Conservation (phyloP, 129 eudicot species). For the Artemisia annua region DNA sequence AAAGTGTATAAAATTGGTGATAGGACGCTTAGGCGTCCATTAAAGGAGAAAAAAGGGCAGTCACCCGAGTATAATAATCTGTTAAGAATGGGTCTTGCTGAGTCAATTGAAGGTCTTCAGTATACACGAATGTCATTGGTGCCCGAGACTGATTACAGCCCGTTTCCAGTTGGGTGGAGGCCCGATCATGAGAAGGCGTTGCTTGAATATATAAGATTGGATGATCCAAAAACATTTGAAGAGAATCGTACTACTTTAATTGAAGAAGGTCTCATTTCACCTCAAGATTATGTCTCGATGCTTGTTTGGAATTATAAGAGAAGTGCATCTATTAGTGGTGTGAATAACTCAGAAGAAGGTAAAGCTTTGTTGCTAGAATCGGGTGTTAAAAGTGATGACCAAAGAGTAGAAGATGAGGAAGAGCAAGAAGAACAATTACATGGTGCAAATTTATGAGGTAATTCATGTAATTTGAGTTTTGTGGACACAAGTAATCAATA, state of each 20-base stretch:
- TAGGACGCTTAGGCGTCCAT: constrained; percentile 71
- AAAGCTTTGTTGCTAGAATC: constrained; percentile 38
- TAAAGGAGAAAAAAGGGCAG: constrained; percentile 70
- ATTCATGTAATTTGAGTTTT: constrained; percentile 21
- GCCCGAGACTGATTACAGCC: constrained; percentile 86
- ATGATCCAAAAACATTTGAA: constrained; percentile 63
- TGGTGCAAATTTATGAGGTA: constrained; percentile 36
- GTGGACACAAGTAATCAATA: constrained; percentile 20
- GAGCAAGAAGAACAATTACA: constrained; percentile 36
- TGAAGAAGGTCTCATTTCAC: constrained; percentile 71
- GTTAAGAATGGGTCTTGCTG: constrained; percentile 87
- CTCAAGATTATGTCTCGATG: constrained; percentile 84
- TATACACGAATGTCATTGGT: constrained; percentile 84
- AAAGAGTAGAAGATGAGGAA: constrained; percentile 38
- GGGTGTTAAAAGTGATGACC: constrained; percentile 23
- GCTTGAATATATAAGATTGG: constrained; percentile 73
- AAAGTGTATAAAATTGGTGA: constrained; percentile 88
- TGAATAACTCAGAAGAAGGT: constrained; percentile 32
- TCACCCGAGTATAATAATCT: constrained; percentile 77
- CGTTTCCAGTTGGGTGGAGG: constrained; percentile 79
- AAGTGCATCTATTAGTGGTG: constrained; percentile 47
- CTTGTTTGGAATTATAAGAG: constrained; percentile 92
- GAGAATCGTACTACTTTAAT: constrained; percentile 53
- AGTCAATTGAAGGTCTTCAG: constrained; percentile 87
- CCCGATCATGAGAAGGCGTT: constrained; percentile 88